Conservation (phyloP, 2,329 filamentous ascomycete species). For the Fonsecaea pedrosoi region DNA sequence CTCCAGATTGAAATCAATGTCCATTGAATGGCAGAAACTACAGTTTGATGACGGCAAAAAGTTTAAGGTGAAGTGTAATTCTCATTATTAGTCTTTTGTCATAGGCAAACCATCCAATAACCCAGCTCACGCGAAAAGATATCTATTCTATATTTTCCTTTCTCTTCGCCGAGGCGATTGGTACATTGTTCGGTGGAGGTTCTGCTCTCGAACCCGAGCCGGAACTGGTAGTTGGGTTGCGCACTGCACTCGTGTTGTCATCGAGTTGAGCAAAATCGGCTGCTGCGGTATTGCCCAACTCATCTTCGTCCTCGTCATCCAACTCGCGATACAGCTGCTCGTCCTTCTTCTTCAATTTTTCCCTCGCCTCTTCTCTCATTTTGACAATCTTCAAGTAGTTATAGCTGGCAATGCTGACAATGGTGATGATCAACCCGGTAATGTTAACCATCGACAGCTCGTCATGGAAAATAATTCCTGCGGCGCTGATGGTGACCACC, state of each 20-base stretch:
- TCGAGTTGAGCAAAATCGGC: constrained; percentile 24
- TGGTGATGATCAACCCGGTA: constrained; percentile 83
- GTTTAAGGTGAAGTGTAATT: no score
- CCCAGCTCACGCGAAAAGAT: background rate
- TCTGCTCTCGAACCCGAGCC: constrained; percentile 6
- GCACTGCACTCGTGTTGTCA: constrained; percentile 18
- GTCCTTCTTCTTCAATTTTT: constrained; percentile 46
- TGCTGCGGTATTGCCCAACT: constrained; percentile 5
- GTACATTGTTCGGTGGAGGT: background rate
- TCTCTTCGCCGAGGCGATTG: constrained; percentile 14
- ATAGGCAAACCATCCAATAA: background rate
- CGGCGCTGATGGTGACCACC: constrained; percentile 91
- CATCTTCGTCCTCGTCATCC: constrained; percentile 17
- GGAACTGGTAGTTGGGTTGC: constrained; percentile 14
- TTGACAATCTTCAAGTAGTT: constrained; percentile 93
- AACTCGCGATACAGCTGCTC: constrained; percentile 30
- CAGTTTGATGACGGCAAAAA: no score
- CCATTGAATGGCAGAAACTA: no score
- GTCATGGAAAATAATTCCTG: constrained; percentile 87
- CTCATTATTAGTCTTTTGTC: no score
- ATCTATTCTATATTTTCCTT: constrained; percentile 40
- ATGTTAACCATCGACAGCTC: constrained; percentile 86
- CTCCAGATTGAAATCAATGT: no score
- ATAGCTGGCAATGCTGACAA: constrained; percentile 83
- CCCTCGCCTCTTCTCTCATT: constrained; percentile 78